These are phyloP conservation scores for Pyricularia pennisetigena DNA, from an alignment of 2,329 filamentous ascomycete genomes.

Conservation along the genomic window DNA sequence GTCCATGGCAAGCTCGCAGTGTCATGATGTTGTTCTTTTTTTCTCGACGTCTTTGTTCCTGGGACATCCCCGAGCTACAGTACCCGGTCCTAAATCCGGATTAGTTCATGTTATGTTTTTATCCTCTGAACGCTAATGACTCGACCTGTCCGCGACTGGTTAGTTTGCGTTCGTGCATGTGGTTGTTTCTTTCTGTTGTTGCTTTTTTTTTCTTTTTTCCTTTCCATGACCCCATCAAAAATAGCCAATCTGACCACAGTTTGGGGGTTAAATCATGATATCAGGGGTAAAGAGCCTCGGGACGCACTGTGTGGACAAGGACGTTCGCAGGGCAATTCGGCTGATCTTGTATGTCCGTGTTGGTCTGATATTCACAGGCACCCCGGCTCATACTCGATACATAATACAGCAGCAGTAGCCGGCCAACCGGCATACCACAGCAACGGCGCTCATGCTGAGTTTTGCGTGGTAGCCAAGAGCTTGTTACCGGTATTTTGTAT, in stretches of 20 bases:
- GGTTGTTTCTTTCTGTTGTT: not conserved
- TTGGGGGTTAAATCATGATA: not conserved
- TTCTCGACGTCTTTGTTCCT: not conserved
- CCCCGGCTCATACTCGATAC: not conserved
- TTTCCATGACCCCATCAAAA: not conserved
- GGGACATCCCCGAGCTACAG: not conserved
- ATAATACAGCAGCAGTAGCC: not conserved
- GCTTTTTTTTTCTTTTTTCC: fast-evolving
- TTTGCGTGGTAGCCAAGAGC: not conserved
- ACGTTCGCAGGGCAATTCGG: not conserved
- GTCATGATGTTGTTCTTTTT: not conserved
- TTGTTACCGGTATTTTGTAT: not conserved
- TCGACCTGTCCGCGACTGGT: not conserved
- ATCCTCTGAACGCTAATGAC: not conserved
- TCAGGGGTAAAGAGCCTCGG: not conserved
- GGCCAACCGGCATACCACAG: not conserved
- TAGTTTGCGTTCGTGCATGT: not conserved
- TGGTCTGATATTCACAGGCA: not conserved
- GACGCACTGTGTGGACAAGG: not conserved
- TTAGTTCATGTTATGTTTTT: too few relatives aligned
- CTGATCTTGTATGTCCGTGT: not conserved
- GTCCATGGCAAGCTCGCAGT: not conserved
- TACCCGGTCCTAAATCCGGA: too few relatives aligned
- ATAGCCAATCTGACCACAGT: not conserved
- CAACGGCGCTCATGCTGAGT: not conserved